Evolutionary conservation across 78 protist species (phyloP), one percentile per base, ranked within the genome.

Genomic region (Dictyostelium citrinum): DNA sequence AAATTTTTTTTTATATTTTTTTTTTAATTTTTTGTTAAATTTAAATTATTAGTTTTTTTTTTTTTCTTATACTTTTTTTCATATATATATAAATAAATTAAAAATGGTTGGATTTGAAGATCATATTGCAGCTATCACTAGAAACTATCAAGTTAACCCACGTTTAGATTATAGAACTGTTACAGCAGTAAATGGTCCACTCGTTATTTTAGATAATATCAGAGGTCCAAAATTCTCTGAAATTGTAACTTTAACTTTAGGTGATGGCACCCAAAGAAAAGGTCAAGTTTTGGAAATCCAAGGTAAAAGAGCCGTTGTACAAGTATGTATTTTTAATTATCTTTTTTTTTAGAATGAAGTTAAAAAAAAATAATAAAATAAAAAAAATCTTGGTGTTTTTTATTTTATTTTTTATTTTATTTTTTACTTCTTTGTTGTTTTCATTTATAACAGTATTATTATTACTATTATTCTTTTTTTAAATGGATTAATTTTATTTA

Each of bases 171-270:
- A 99, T 97, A 85, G 98, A 64, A 99, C 99, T 3, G 99, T 99
- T 43, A 16, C 82, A 22, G 99, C 97, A 22, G 99, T 99, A 24
- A 98, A 98, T 74, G 99, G 99, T 7, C 99, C 99, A 29, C 98
- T 99, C 24, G 99, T 99, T 58, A 95, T 99, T 45, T 96, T 99
- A 22, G 99, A 99, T 72, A 96, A 99, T 33, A 99, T 99, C 71
- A 98, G 97, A 80, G 92, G 92, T 24, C 92, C 99, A 31, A 97
- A 95, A 83, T 99, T 83, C 96, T 95, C 99, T 35, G 99, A 99
- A 90, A 99, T 99, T 76, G 99, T 99, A 31, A 96, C 96, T 46
- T 55, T 99, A 22, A 95, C 97, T 8, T 98, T 99, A 10, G 96
- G 97, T 17, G 97, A 99, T 72, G 99, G 99, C 39, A 70, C 95